Conservation (phyloP, 768 basidiomycete genomes). For the Phanerochaete carnosa region DNA sequence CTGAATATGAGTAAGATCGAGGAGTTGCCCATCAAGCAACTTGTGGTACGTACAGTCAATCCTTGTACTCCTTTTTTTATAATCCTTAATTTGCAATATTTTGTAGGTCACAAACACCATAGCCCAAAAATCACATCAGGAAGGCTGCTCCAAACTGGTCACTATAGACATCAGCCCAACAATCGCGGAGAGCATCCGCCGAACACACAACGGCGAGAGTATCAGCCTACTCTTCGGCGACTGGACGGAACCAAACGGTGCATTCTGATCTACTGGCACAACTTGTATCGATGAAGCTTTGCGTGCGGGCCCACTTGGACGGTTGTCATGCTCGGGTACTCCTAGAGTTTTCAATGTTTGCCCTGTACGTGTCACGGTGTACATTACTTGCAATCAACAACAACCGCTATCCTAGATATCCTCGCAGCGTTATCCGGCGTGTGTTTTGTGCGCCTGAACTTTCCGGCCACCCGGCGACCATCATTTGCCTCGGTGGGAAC, state of each 20-base stretch:
- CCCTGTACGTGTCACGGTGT: not conserved
- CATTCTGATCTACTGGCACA: slow-evolving; percentile 12
- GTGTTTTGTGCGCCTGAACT: not conserved
- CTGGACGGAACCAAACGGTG: slow-evolving; percentile 51
- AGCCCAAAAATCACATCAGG: slow-evolving; percentile 72
- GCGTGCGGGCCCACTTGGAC: slow-evolving; percentile 4
- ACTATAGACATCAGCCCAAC: slow-evolving; percentile 90
- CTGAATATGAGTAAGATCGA: slow-evolving; percentile 65
- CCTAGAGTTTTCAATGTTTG: not conserved
- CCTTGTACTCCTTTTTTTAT: too few species aligned
- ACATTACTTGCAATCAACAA: not conserved
- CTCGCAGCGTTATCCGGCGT: not conserved
- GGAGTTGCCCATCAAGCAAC: slow-evolving; percentile 71
- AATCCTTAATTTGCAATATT: too few species aligned
- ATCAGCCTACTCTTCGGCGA: slow-evolving; percentile 87
- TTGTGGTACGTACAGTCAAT: slow-evolving; percentile 66
- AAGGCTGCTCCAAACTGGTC: slow-evolving; percentile 68
- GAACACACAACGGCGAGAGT: slow-evolving; percentile 93
- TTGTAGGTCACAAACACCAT: slow-evolving; percentile 90
- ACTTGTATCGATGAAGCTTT: slow-evolving; percentile 1
- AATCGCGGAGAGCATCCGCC: slow-evolving; percentile 92
- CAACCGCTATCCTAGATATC: not conserved
- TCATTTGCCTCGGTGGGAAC: not conserved
- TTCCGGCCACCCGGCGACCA: not conserved
- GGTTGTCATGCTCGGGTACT: not conserved